A percentile compares a stretch with the other conserved stretches of the same genome.
Evolutionary conservation across 139 green algal genomes (phyloP).

Genomic region (Picochlorum sp.): DNA sequence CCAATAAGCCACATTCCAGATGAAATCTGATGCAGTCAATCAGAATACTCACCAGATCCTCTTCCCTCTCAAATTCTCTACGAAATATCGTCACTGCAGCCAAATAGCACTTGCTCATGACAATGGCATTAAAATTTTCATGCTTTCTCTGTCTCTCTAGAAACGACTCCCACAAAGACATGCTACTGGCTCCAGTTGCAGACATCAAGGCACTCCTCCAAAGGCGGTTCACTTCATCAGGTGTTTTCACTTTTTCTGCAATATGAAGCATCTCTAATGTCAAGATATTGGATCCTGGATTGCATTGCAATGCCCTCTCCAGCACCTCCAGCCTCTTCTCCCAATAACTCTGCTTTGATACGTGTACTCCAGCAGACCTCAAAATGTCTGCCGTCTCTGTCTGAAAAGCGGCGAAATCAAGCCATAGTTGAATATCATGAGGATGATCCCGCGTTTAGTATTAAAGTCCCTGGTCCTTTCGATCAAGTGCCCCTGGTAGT

Average conservation of each 20-base stretch:
- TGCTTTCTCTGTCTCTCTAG: too few relatives aligned
- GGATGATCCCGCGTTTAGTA: constrained; percentile 47
- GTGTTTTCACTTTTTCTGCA: constrained; percentile 14
- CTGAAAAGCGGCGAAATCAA: constrained; percentile 78
- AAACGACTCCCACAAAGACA: too few relatives aligned
- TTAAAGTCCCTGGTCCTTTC: constrained; percentile 67
- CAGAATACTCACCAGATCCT: too few relatives aligned
- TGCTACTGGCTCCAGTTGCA: too few relatives aligned
- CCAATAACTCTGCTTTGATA: constrained; percentile 29
- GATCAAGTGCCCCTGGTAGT: not conserved
- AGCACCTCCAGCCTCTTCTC: constrained; percentile 76
- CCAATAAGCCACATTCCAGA: too few relatives aligned
- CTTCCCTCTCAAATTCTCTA: too few relatives aligned
- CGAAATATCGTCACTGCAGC: too few relatives aligned
- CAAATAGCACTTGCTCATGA: too few relatives aligned
- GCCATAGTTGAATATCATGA: constrained; percentile 59
- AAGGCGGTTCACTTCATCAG: constrained; percentile 16
- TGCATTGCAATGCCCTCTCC: constrained; percentile 46
- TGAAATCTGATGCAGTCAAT: too few relatives aligned
- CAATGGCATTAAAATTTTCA: too few relatives aligned
- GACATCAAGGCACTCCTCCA: constrained; percentile 43
- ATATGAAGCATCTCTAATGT: constrained; percentile 57
- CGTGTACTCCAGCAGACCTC: constrained; percentile 9
- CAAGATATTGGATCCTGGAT: constrained; percentile 53
- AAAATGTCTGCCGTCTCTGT: constrained; percentile 25